These are phyloP conservation scores for Pichia sporocuriosa DNA, from an alignment of 805 yeast genomes.

Conservation along the genomic window DNA sequence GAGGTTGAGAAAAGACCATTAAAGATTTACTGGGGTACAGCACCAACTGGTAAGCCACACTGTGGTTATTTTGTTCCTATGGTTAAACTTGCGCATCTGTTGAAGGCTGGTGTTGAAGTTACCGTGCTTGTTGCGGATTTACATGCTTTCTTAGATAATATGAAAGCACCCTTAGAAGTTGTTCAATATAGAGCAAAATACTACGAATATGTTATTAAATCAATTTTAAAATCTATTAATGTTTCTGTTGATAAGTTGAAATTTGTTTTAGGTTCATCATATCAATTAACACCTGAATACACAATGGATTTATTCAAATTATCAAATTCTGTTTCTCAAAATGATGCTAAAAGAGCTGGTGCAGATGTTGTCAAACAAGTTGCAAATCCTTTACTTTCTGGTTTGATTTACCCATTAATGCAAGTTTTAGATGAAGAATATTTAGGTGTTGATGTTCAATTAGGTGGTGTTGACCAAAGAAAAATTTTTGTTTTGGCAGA, in stretches of 20 bases:
- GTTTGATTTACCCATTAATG: slow-evolving; percentile 96
- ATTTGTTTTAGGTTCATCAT: slow-evolving; percentile 84
- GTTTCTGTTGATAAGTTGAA: slow-evolving; percentile 87
- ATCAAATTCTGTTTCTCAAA: slow-evolving; percentile 80
- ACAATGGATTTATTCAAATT: slow-evolving; percentile 85
- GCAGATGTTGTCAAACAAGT: slow-evolving; percentile 99
- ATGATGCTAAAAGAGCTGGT: slow-evolving; percentile 98
- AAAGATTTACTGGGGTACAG: slow-evolving; percentile 97
- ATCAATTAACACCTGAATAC: slow-evolving; percentile 72
- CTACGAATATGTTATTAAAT: slow-evolving; percentile 77
- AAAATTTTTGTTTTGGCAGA: slow-evolving; percentile 96
- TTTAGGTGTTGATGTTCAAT: slow-evolving; percentile 84
- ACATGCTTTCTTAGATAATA: slow-evolving; percentile 95
- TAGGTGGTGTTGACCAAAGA: slow-evolving; percentile 99
- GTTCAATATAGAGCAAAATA: slow-evolving; percentile 84
- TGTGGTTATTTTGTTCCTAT: slow-evolving; percentile 98
- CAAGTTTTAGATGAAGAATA: slow-evolving; percentile 95
- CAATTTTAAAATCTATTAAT: slow-evolving; percentile 77
- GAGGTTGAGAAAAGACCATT: slow-evolving; percentile 78
- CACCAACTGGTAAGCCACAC: slow-evolving; percentile 98
- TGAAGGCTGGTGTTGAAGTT: slow-evolving; percentile 94
- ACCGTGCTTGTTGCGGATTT: slow-evolving; percentile 88
- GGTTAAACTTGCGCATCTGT: slow-evolving; percentile 91
- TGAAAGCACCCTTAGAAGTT: slow-evolving; percentile 95
- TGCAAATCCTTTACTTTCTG: slow-evolving; percentile 84